Evolutionary conservation across 2,329 filamentous ascomycete species (phyloP), one percentile per base, ranked within the genome.

Genomic region (Alternaria incomplexa): DNA sequence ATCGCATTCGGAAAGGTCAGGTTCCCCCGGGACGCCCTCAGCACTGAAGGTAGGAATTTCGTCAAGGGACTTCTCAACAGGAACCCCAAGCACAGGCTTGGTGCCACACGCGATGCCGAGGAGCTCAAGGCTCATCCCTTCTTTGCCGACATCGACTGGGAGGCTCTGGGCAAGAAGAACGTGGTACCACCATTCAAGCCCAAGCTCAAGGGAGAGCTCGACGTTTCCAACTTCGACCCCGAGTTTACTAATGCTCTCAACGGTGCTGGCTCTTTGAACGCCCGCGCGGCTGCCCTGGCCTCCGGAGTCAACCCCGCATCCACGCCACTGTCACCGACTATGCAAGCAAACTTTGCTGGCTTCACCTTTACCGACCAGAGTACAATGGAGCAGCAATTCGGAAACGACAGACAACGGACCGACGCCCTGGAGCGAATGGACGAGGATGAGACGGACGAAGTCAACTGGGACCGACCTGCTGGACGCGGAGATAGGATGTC

Each of bases 331-430:
- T 97, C 93, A 13, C 96, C 96, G 0, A 96, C 93, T 3, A 94
- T 97, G 82, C 96, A 99, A 81, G 96, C 95, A 66, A 97, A 98
- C 77, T 99, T 99, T 84, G 93, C 96, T 75, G 96, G 96, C 32
- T 99, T 99, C 81, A 99, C 96, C 0, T 99, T 97, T 79, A 96
- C 98, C n/a, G 96, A 98, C 73, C 95, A 98, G 82, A 97, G 93
- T 75, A 92, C 93, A 2, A 90, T 99, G 59, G 94, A 98, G 56
- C 93, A 95, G 66, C 90, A 96, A 69, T 93, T 93, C 60, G 71
- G 64, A 22, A 57, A 58, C 17, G 61, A 72, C 63, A 77, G 73
- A 22, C 79, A 81, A 56, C 74, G 79, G n/a, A 74, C 79, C 26
- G 78, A 76, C 58, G 75, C 54, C 15, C 30, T 71, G 65, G 81